phyloP scores from a whole-genome alignment of 2,329 filamentous ascomycete genomes.

The Nemania abortiva region DNA sequence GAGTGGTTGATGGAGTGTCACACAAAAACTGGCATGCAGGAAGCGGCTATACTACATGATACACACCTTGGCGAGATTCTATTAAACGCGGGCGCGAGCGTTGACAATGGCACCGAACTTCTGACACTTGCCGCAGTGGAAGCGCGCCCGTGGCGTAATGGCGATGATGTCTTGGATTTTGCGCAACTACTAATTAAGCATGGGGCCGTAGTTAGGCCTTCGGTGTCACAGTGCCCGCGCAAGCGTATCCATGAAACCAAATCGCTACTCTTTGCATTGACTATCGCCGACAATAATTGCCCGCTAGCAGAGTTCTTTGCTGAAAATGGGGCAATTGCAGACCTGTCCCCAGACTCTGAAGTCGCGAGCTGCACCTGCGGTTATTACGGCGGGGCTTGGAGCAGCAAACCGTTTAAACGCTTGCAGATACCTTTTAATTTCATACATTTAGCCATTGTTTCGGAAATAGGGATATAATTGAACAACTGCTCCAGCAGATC shows the following conservation, averaged over 20 bases:
- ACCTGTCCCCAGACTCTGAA: not conserved
- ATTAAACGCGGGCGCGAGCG: not conserved
- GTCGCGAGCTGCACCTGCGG: not conserved
- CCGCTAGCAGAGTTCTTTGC: not conserved
- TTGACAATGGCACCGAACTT: not conserved
- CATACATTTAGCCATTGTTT: constrained; percentile 24
- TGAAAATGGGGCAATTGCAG: not conserved
- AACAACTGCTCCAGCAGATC: constrained; percentile 4
- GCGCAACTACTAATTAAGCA: not conserved
- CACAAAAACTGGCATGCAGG: not conserved
- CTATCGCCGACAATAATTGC: not conserved
- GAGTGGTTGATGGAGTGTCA: not conserved
- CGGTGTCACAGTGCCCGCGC: not conserved
- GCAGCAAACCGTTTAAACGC: too few species aligned
- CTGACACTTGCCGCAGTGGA: not conserved
- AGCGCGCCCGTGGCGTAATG: not conserved
- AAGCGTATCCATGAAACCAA: not conserved
- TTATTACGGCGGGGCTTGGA: not conserved
- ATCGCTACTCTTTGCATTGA: not conserved
- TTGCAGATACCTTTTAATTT: constrained; percentile 8
- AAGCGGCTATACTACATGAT: not conserved
- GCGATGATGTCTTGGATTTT: not conserved
- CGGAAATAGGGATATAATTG: constrained; percentile 11
- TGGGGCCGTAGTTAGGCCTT: not conserved
- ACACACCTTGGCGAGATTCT: not conserved